Percentiles rank a stretch among this genome's conserved stretches.
Evolutionary conservation across 164 flowering plant genomes (phyloP).

Genomic region (grape (Vitis vinifera)): DNA sequence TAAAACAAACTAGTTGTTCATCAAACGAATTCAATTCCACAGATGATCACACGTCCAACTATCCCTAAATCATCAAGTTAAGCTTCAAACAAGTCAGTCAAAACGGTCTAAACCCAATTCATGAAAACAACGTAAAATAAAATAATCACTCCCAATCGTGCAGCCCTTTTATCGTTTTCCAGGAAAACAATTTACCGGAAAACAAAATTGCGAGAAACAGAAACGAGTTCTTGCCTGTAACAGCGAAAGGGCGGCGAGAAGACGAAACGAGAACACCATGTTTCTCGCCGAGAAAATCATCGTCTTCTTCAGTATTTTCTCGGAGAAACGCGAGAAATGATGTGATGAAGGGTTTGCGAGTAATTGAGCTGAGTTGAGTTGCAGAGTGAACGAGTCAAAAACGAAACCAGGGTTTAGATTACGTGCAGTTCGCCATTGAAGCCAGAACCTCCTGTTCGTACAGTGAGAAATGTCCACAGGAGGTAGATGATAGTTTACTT

Average conservation of each 20-base stretch:
- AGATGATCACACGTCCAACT: neutral
- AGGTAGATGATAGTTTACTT: neutral
- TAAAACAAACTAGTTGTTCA: neutral
- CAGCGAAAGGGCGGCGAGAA: neutral
- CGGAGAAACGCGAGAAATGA: neutral
- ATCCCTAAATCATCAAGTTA: neutral
- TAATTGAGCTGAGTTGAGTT: neutral
- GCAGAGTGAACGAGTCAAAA: neutral
- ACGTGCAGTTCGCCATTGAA: neutral
- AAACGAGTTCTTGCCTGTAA: conserved; percentile 13
- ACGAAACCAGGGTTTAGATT: neutral
- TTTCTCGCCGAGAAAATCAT: conserved; percentile 2
- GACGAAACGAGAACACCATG: conserved; percentile 7
- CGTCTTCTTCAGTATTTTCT: neutral
- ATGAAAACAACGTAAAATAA: no score
- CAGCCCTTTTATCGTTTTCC: no score
- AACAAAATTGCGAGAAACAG: neutral
- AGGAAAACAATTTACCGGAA: no score
- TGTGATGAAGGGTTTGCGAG: neutral
- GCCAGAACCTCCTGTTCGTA: neutral
- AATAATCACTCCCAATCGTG: no score
- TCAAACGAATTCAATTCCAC: neutral
- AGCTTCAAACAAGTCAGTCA: neutral
- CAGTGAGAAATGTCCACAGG: neutral
- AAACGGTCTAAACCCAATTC: no score